Evolutionary conservation across 192 early-diverging fungal genomes (phyloP).

Genomic region (Coemansia sp.): DNA sequence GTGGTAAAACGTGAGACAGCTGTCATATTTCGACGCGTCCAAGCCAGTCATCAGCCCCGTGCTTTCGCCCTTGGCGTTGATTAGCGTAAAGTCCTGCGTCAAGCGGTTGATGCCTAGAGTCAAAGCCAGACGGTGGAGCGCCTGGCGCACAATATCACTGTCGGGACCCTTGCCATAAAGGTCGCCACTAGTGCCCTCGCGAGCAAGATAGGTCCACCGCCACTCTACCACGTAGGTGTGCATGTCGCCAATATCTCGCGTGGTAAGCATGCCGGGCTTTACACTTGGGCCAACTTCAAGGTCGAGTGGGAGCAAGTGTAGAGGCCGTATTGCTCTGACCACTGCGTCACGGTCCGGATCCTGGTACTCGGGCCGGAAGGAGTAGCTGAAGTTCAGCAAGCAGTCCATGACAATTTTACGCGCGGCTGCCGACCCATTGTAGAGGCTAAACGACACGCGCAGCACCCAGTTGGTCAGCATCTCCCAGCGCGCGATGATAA

Average conservation of each 20-base stretch:
- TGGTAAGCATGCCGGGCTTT: slow-evolving; percentile 32
- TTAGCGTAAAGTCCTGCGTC: slow-evolving; percentile 46
- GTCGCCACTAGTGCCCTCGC: slow-evolving; percentile 43
- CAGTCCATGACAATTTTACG: slow-evolving; percentile 48
- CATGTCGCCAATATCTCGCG: slow-evolving; percentile 48
- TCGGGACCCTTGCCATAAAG: slow-evolving; percentile 47
- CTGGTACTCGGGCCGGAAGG: slow-evolving; percentile 33
- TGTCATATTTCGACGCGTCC: slow-evolving; percentile 38
- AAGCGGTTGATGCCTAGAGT: slow-evolving; percentile 38
- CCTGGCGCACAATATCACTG: slow-evolving; percentile 48
- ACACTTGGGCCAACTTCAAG: slow-evolving; percentile 14
- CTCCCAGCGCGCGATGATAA: slow-evolving; percentile 40
- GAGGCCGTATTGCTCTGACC: slow-evolving; percentile 38
- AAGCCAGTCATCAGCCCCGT: slow-evolving; percentile 39
- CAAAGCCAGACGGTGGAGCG: slow-evolving; percentile 46
- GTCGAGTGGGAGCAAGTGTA: slow-evolving; percentile 50
- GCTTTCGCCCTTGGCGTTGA: slow-evolving; percentile 51
- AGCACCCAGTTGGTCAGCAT: slow-evolving; percentile 50
- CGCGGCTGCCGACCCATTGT: slow-evolving; percentile 42
- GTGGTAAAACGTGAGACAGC: slow-evolving; percentile 49
- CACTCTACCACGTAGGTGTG: slow-evolving; percentile 53
- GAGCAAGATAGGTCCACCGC: slow-evolving; percentile 53
- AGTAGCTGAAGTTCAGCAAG: slow-evolving; percentile 30
- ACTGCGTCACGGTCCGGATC: slow-evolving; percentile 28
- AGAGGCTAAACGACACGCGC: slow-evolving; percentile 43